Conservation (phyloP, 2,329 filamentous ascomycete genomes). For the Colletotrichum somersetense region DNA sequence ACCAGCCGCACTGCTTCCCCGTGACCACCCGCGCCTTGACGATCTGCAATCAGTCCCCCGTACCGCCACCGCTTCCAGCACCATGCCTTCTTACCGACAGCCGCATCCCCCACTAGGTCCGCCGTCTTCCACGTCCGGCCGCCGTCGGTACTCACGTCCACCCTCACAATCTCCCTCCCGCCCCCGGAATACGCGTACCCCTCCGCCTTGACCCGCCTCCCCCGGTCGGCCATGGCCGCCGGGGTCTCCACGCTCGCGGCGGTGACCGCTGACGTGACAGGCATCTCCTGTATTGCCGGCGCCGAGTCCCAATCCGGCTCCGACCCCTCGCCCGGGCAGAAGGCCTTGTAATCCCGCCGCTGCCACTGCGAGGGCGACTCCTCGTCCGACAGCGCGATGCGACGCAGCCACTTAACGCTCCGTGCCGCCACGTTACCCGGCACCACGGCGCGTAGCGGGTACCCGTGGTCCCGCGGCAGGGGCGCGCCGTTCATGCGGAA, state of each 20-base stretch:
- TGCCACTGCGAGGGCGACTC: conserved; percentile 64
- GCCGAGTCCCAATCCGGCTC: conserved; percentile 62
- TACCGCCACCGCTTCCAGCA: conserved; percentile 62
- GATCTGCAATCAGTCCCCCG: conserved; percentile 46
- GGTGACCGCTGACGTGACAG: conserved; percentile 63
- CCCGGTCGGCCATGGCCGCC: neutral
- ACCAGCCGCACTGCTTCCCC: conserved; percentile 51
- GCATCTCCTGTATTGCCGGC: conserved; percentile 64
- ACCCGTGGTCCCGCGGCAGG: conserved; percentile 64
- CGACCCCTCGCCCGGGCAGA: conserved; percentile 51
- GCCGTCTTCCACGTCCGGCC: conserved; percentile 64
- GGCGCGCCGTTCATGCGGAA: conserved; percentile 65
- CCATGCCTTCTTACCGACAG: conserved; percentile 55
- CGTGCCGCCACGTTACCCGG: conserved; percentile 64
- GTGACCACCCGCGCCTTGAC: conserved; percentile 42
- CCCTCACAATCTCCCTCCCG: conserved; percentile 63
- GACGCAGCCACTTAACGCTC: conserved; percentile 65
- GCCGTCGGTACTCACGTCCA: conserved; percentile 63
- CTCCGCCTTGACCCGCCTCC: conserved; percentile 47
- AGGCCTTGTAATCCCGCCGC: conserved; percentile 63
- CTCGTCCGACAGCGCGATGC: conserved; percentile 62
- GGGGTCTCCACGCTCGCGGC: neutral
- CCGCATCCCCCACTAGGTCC: conserved; percentile 52
- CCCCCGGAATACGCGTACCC: conserved; percentile 66
- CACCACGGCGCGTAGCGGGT: conserved; percentile 60